Evolutionary conservation across 2,329 filamentous ascomycete genomes (phyloP), one percentile per base, ranked within the genome.

Genomic region (Cercospora canescens): DNA sequence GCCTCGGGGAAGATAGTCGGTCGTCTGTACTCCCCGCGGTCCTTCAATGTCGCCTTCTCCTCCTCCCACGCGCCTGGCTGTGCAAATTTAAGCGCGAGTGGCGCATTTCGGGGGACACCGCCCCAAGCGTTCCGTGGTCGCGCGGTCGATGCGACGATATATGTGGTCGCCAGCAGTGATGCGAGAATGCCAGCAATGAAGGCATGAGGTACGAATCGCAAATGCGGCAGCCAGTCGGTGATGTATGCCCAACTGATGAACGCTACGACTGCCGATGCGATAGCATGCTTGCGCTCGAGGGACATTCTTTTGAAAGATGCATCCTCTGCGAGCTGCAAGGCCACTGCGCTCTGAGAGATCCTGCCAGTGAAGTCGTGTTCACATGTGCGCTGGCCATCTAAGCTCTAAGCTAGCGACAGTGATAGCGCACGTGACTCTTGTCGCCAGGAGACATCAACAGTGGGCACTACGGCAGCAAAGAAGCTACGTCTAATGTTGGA

Each of bases 201-300:
- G 73, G 94, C 92, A 79, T 96, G 91, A 74, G 91, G 92, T 48
- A 92, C 85, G 86, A 91, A 96, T 78, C 93, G 92, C 71, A 98
- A 83, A 66, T 88, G 82, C 32, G 94, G 93, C 74, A 93, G 84
- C 89, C 91, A 96, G 81, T 91, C 89, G 72, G 92, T 89, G 67
- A 90, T 86, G 78, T 94, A 90, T 69, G 92, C 91, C 94, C 94
- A 98, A 77, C 92, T 90, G 78, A 97, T 83, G 80, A 97, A 92
- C 78, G 84, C 86, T 79, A 85, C 88, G 77, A 90, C 79, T 78
- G 85, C 86, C 78, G 88, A 88, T 79, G 91, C 79, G 78, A 88
- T 84, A 79, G 89, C 85, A 86, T 93, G 86, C 85, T 87, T 88
- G 82, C 88, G 87, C 84, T 88, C 87, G 82, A 92, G 84, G 85